Conservation (phyloP, 805 yeast species). For the Priceomyces melissophilus region DNA sequence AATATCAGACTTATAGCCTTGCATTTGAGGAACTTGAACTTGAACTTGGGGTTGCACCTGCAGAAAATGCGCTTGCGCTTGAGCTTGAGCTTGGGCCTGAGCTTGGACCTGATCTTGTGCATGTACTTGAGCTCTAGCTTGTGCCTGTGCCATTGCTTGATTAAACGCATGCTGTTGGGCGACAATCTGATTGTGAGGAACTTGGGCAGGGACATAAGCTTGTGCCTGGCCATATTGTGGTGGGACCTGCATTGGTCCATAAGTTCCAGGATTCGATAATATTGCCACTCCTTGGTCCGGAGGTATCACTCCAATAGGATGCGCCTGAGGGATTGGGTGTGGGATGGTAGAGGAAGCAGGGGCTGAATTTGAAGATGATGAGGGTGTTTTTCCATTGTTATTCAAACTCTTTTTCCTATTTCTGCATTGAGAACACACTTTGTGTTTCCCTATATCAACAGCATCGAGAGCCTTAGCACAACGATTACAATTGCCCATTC, state of each 20-base stretch:
- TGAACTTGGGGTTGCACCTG: slow-evolving; percentile 4
- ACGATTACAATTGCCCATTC: slow-evolving; percentile 58
- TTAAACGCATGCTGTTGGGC: slow-evolving; percentile 20
- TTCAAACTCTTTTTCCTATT: slow-evolving; percentile 45
- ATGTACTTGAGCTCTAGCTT: slow-evolving; percentile 9
- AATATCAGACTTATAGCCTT: slow-evolving; percentile 1
- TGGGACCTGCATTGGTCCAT: slow-evolving; percentile 4
- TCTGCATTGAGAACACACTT: slow-evolving; percentile 56
- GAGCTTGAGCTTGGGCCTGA: slow-evolving; percentile 11
- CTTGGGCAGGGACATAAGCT: slow-evolving; percentile 6
- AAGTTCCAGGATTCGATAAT: slow-evolving; percentile 5
- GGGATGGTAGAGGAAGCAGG: slow-evolving; percentile 3
- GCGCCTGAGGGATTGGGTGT: slow-evolving; percentile 2
- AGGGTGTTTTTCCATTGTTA: slow-evolving; percentile 1
- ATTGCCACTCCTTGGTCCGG: slow-evolving; percentile 9
- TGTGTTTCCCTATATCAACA: slow-evolving; percentile 48
- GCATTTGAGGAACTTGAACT: slow-evolving; percentile 9
- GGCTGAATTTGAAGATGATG: slow-evolving; percentile 3
- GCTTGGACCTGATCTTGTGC: slow-evolving; percentile 5
- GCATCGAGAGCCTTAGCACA: slow-evolving; percentile 51
- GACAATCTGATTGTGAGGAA: slow-evolving; percentile 15
- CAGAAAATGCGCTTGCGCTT: slow-evolving; percentile 7
- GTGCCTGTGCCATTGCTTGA: slow-evolving; percentile 18
- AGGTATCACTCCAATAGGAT: slow-evolving; percentile 8
- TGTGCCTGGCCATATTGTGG: slow-evolving; percentile 8